A percentile compares a stretch with the other conserved stretches of the same genome.
Conservation (phyloP, 306 rosid species). For the Senna siamea region DNA sequence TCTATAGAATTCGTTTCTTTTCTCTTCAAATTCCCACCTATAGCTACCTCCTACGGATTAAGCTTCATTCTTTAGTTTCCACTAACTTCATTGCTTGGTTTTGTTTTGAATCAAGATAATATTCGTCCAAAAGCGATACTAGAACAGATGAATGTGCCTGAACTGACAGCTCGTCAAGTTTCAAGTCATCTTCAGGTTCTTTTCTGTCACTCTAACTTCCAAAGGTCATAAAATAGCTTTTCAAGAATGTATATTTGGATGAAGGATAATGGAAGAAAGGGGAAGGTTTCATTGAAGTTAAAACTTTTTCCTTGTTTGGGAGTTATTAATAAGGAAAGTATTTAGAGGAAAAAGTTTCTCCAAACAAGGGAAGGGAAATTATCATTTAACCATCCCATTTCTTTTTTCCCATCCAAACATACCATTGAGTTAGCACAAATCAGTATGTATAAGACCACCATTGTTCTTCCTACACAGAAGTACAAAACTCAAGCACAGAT, state of each 20-base stretch:
- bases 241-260: background rate
- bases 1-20: background rate
- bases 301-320: too few relatives aligned
- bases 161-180: constrained; percentile 53
- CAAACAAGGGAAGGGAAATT: too few relatives aligned
- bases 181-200: constrained; percentile 70
- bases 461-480: constrained; percentile 24
- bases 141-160: constrained; percentile 45
- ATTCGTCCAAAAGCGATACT: constrained; percentile 55
- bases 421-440: too few relatives aligned
- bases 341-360: too few relatives aligned
- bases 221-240: background rate
- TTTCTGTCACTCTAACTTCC: constrained; percentile 11
- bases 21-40: background rate
- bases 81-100: constrained; percentile 7
- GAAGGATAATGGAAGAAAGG: background rate
- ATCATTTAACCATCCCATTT: too few relatives aligned
- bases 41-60: background rate
- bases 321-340: too few relatives aligned
- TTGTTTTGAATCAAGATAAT: constrained; percentile 29
- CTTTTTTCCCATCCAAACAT: too few relatives aligned
- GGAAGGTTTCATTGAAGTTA: too few relatives aligned
- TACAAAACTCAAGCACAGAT: background rate
- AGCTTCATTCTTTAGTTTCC: background rate
- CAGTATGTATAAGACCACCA: too few relatives aligned